Base-by-base conservation (phyloP, 2,329 filamentous ascomycete species). In the Colletotrichum orchidophilum region DNA sequence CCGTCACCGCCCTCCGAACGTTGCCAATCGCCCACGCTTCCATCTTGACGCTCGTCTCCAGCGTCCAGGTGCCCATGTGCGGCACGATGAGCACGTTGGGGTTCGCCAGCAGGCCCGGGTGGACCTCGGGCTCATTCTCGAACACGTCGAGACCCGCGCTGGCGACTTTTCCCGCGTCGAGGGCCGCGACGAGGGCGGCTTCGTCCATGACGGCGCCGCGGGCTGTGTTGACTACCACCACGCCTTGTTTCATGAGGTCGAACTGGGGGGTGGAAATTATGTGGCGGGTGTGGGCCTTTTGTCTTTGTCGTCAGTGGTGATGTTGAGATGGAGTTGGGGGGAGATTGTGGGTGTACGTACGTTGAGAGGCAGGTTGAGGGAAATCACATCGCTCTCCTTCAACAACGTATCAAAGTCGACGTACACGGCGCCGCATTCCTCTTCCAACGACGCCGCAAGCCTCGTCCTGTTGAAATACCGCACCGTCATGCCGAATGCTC, bases 61-160 rank as follows among this genome's bases (percentile, higher is more conserved):
- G 83, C 0, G 93, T 96, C 87, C 89, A 94, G 0, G 94, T 97
- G 0, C 94, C 94, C 93, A 97, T 93, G 80, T 97, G 94, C 62
- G 94, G 94, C 42, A 97, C 83, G 31, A 97, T 85, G 76, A 96
- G 85, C 26, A 94, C 93, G 75, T 90, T 88, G 2, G 89, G 89
- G 77, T 96, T 95, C 18, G 83, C 82, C 15, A 95, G 75, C 52
- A 97, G 83, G 1, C 92, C 93, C 0, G 90, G 91, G 77, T 96
- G 93, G 31, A 97, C 83, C 69, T 88, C 85, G 0, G 94, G 94
- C 80, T 97, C 94, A 46, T 95, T 86, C 78, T 97, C 94, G 77
- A 91, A 97, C 60, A 97, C 94, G 78, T 97, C 94, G 5, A 97
- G 85, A 1, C 94, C 94, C 15, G 85, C 91, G 12, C 90, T 92